These are phyloP conservation scores for Stylosanthes scabra DNA, from an alignment of 331 rosid genomes.

Conservation along the genomic window DNA sequence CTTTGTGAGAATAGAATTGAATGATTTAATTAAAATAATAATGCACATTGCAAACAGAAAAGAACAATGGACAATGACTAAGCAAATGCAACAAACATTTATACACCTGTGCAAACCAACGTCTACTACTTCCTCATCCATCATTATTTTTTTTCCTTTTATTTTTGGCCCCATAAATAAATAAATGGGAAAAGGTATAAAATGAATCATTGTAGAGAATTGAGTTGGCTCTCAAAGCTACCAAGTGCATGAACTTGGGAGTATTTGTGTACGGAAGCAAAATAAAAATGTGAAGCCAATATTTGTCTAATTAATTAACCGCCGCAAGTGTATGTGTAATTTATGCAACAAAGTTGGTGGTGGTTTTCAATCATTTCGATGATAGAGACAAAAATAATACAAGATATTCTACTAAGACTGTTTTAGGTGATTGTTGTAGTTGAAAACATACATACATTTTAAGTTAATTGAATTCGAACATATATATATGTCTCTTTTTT, in stretches of 20 bases:
- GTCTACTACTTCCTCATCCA: not conserved
- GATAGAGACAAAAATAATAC: conserved; percentile 5
- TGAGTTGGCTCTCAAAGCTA: conserved; percentile 24
- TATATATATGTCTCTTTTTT: not conserved
- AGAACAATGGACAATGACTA: conserved; percentile 28
- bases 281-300: not conserved
- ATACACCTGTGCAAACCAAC: conserved; percentile 46
- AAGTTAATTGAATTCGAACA: not conserved
- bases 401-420: not conserved
- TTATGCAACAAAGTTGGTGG: not conserved
- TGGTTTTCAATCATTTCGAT: conserved; percentile 33
- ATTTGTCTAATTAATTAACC: not conserved
- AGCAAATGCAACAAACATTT: conserved; percentile 34
- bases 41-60: not conserved
- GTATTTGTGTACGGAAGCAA: conserved; percentile 25
- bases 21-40: not conserved
- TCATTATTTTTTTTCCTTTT: not conserved
- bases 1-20: conserved; percentile 7
- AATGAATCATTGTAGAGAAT: not conserved
- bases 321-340: not conserved
- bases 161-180: not conserved
- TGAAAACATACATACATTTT: not conserved
- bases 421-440: not conserved
- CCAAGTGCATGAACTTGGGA: conserved; percentile 48
- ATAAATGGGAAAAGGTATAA: not conserved